Percentiles rank a stretch among this genome's conserved stretches.
phyloP scores from a whole-genome alignment of 495 filamentous ascomycete species.

The Podospora didyma region DNA sequence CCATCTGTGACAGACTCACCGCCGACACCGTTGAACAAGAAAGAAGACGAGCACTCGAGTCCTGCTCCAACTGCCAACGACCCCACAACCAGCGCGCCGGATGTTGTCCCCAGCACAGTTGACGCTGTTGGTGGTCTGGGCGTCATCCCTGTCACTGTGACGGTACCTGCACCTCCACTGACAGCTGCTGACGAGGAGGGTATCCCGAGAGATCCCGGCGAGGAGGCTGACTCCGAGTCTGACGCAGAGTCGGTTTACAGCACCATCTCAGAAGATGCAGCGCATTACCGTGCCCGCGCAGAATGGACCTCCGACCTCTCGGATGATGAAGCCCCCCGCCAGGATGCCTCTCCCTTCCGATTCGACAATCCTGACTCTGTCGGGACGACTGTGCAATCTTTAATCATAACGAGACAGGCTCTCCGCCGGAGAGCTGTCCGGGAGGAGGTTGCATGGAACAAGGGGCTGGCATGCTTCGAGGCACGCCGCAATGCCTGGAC shows the following conservation, averaged over 20 bases:
- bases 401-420: constrained; percentile 45
- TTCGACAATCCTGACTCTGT: constrained; percentile 64
- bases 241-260: constrained; percentile 43
- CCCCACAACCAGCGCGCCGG: neutral
- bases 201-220: constrained; percentile 20
- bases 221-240: constrained; percentile 33
- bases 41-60: neutral
- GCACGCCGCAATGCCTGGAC: constrained; percentile 82
- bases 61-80: neutral
- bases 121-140: neutral
- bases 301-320: constrained; percentile 49
- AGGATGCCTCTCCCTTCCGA: constrained; percentile 47
- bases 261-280: constrained; percentile 42
- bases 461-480: constrained; percentile 71
- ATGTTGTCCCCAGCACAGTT: neutral
- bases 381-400: constrained; percentile 38
- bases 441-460: constrained; percentile 80
- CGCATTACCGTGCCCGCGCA: constrained; percentile 35
- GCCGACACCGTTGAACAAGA: neutral
- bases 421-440: constrained; percentile 58
- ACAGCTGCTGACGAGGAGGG: constrained; percentile 10
- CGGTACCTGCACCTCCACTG: neutral
- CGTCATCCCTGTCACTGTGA: neutral
- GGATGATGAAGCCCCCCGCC: constrained; percentile 30
- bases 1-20: constrained; percentile 17